Percentiles rank a stretch among this genome's conserved stretches.
Evolutionary conservation across 192 early-diverging fungal genomes (phyloP).

Genomic region (Backusella parvicylindrica): DNA sequence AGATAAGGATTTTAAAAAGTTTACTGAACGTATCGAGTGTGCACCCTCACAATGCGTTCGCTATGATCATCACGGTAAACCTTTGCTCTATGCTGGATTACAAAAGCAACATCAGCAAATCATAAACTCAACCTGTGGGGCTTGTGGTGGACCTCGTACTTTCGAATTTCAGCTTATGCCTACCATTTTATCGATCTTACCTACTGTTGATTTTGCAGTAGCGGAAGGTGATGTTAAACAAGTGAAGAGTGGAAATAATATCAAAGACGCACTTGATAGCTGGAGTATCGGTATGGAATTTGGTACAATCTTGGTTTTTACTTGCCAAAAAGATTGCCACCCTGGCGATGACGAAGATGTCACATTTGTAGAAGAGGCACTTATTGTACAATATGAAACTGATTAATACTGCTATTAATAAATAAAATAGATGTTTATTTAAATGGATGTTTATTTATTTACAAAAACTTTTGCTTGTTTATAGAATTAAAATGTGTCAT

Average conservation of each 20-base stretch:
- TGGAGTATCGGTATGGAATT: slow-evolving; percentile 84
- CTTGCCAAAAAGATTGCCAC: slow-evolving; percentile 79
- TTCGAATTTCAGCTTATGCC: slow-evolving; percentile 97
- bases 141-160: slow-evolving; percentile 62
- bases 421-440: background rate
- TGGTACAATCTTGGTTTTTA: slow-evolving; percentile 82
- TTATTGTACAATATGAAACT: slow-evolving; percentile 56
- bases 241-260: slow-evolving; percentile 24
- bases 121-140: slow-evolving; percentile 50
- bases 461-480: background rate
- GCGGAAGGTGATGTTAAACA: slow-evolving; percentile 35
- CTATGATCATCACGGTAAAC: slow-evolving; percentile 67
- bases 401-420: slow-evolving; percentile 13
- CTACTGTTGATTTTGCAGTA: slow-evolving; percentile 50
- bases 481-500: background rate
- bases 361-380: slow-evolving; percentile 59
- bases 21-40: slow-evolving; percentile 63
- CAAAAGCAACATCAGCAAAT: slow-evolving; percentile 14
- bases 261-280: slow-evolving; percentile 38
- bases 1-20: slow-evolving; percentile 79
- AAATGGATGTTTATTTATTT: background rate
- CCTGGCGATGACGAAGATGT: slow-evolving; percentile 25
- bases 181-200: slow-evolving; percentile 67
- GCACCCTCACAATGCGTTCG: slow-evolving; percentile 85
- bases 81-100: slow-evolving; percentile 57